Conservation (phyloP, 306 rosid species). For the Acmispon strigosus region DNA sequence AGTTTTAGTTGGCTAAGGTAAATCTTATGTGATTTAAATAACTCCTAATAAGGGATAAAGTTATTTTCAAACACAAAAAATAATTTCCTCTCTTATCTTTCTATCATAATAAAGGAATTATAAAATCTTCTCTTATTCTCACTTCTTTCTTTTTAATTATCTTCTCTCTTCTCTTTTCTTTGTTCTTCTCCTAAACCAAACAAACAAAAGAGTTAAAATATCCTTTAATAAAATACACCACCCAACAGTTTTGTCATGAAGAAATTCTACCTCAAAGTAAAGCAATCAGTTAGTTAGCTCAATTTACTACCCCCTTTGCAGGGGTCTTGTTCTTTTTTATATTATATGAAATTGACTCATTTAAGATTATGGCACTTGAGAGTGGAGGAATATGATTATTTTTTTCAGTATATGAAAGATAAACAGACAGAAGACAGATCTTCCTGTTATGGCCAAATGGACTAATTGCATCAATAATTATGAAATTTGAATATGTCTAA, state of each 20-base stretch:
- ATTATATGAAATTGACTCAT: slow-evolving; percentile 2
- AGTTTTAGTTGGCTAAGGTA: too few species aligned
- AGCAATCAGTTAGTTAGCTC: neutral
- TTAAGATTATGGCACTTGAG: slow-evolving; percentile 4
- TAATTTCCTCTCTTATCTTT: too few species aligned
- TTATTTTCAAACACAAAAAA: too few species aligned
- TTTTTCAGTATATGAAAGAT: neutral
- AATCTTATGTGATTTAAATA: too few species aligned
- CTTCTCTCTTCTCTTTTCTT: too few species aligned
- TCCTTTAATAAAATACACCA: neutral
- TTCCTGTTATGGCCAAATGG: neutral
- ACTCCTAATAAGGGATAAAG: too few species aligned
- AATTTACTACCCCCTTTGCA: neutral
- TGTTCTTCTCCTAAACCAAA: too few species aligned
- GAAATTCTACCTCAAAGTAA: neutral
- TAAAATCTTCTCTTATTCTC: too few species aligned
- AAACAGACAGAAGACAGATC: slow-evolving; percentile 8
- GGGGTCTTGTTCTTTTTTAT: neutral
- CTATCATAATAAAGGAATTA: too few species aligned
- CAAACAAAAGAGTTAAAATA: neutral
- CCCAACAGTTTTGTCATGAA: neutral
- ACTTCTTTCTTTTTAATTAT: too few species aligned
- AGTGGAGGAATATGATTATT: neutral
- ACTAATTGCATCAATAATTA: slow-evolving; percentile 2
- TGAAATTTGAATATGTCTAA: neutral